Base-by-base conservation (phyloP, 2,329 filamentous ascomycete species). In the Trichoderma gracile region DNA sequence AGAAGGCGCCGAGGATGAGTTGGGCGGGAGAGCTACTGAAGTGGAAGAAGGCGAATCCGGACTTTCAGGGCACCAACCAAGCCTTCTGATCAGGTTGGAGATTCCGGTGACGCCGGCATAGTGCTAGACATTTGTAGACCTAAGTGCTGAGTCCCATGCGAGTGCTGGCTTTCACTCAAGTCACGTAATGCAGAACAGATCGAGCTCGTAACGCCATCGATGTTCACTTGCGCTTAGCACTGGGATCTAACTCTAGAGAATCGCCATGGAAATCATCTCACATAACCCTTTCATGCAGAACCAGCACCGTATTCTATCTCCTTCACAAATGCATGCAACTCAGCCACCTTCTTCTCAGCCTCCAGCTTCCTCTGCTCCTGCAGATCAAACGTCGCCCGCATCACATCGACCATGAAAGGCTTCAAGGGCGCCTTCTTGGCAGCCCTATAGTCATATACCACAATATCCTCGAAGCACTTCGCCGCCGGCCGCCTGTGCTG, bases 401-500 rank as follows among this genome's bases (percentile, higher is more conserved):
- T 70, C 40, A 74, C 69, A 5, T 75, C 73, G 0, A 76, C 73
- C 77, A 82, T 78, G 66, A 80, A 82, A 0, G 67, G 69, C 19
- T 76, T 76, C 70, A 82, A 70, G 19, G 73, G 71, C 2, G 79
- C 73, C 71, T 77, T 79, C 58, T 71, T 70, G 0, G 70, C 76
- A 0, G 67, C 67, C 30, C 69, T 68, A 68, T 83, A 74, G 55
- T 74, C 67, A 50, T 72, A 74, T 9, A 73, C 67, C 7, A 67
- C 70, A 25, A 73, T 70, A 9, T 74, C 72, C 43, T 97, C 93
- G 30, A 86, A 80, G 64, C 89, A 90, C 49, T 88, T 81, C 3
- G 93, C 92, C 9, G 91, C 90, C 15, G 86, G 80, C 21, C 93
- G 83, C 71, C 88, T 87, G 71, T 91, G 87, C 45, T 81, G 79